phyloP scores from a whole-genome alignment of 495 filamentous ascomycete genomes.

The Letharia lupina region DNA sequence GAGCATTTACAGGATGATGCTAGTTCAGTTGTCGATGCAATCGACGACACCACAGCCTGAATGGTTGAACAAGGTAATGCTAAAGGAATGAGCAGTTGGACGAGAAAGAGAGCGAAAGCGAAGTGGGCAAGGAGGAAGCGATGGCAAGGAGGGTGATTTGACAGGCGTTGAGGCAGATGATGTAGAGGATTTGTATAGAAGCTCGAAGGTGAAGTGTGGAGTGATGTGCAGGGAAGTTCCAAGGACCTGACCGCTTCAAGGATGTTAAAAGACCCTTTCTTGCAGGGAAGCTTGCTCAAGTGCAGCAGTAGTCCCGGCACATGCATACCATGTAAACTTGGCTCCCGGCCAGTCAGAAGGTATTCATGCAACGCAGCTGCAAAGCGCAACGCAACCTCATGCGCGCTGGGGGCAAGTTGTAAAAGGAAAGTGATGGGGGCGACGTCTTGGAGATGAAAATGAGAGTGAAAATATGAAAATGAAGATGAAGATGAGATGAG shows the following conservation, averaged over 20 bases:
- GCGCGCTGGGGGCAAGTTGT: neutral
- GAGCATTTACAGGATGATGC: neutral
- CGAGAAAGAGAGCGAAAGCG: neutral
- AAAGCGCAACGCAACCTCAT: slow-evolving; percentile 1
- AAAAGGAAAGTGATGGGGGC: neutral
- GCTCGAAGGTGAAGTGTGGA: slow-evolving; percentile 1
- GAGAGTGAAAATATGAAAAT: neutral
- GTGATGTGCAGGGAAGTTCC: slow-evolving; percentile 3
- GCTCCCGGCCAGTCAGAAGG: slow-evolving; percentile 8
- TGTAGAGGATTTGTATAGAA: slow-evolving; percentile 5
- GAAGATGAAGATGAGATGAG: no score
- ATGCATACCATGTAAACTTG: slow-evolving; percentile 12
- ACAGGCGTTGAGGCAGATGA: neutral
- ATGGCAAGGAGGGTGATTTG: neutral
- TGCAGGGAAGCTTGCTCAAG: slow-evolving; percentile 18
- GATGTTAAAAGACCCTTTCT: slow-evolving; percentile 12
- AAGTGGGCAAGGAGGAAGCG: neutral
- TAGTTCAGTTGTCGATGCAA: neutral
- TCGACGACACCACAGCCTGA: neutral
- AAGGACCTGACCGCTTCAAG: slow-evolving; percentile 10
- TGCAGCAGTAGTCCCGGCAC: slow-evolving; percentile 13
- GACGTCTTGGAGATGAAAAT: neutral
- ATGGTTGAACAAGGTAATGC: neutral
- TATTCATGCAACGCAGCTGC: slow-evolving; percentile 8
- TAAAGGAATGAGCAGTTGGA: neutral